phyloP scores from a whole-genome alignment of 805 yeast genomes.

The Saccharomycopsis sp. region DNA sequence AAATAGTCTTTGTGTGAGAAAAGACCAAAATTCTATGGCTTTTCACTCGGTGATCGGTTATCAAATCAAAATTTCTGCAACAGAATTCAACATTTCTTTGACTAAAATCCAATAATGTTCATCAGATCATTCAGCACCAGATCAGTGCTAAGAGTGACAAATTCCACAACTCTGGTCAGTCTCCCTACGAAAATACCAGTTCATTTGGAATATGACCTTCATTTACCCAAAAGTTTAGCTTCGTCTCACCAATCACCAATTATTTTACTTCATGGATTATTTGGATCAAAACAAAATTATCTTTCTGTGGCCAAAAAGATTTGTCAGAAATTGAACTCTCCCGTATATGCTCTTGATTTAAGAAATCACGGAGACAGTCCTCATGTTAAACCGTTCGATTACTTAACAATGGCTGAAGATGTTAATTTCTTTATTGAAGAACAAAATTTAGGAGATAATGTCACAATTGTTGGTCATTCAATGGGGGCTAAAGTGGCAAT shows the following conservation, averaged over 20 bases:
- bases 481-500: constrained; percentile 54
- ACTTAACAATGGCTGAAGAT: constrained; percentile 35
- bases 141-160: too few relatives aligned
- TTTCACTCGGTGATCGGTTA: too few relatives aligned
- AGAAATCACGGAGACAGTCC: constrained; percentile 47
- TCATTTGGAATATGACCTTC: constrained; percentile 11
- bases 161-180: too few relatives aligned
- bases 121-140: too few relatives aligned
- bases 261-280: constrained; percentile 43
- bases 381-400: constrained; percentile 34
- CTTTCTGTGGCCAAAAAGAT: constrained; percentile 29
- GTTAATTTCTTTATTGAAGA: constrained; percentile 28
- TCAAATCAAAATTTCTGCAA: too few relatives aligned
- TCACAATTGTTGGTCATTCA: constrained; percentile 40
- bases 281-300: constrained; percentile 39
- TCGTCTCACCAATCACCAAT: constrained; percentile 25
- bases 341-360: constrained; percentile 37
- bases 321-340: constrained; percentile 24
- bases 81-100: too few relatives aligned
- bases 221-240: constrained; percentile 2
- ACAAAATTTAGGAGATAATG: constrained; percentile 23
- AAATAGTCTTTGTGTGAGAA: too few relatives aligned
- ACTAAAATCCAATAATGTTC: too few relatives aligned
- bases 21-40: too few relatives aligned
- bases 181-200: constrained; percentile 6